These are phyloP conservation scores for Akanthomyces uredinophilus DNA, from an alignment of 2,329 filamentous ascomycete genomes.

Conservation along the genomic window DNA sequence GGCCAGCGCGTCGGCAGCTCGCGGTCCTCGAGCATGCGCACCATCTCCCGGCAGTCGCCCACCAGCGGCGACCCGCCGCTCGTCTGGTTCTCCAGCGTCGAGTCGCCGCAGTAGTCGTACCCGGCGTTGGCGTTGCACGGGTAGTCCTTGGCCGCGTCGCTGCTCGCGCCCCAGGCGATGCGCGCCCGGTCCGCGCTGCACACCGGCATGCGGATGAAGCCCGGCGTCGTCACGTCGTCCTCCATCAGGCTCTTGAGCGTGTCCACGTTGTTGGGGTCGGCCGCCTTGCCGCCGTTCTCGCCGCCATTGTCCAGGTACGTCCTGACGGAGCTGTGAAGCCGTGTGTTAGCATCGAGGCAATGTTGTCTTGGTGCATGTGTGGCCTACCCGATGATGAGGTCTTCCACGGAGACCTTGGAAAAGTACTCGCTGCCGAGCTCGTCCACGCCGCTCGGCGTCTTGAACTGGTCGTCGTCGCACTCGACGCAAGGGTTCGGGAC, in stretches of 20 bases:
- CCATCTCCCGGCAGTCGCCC: constrained; percentile 30
- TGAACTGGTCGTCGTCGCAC: constrained; percentile 2
- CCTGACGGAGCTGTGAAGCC: neutral
- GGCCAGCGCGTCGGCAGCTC: constrained; percentile 9
- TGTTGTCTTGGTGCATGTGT: neutral
- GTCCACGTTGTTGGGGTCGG: neutral
- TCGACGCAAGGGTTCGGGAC: neutral
- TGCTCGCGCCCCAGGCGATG: neutral
- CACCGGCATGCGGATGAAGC: constrained; percentile 8
- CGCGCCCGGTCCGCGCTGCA: neutral
- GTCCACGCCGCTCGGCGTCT: constrained; percentile 3
- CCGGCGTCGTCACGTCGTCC: constrained; percentile 5
- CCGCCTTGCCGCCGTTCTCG: neutral
- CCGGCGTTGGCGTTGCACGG: constrained; percentile 29
- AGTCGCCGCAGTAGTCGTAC: constrained; percentile 24
- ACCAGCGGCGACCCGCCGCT: constrained; percentile 29
- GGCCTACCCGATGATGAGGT: constrained; percentile 2
- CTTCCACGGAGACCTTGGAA: neutral
- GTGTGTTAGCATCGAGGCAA: neutral
- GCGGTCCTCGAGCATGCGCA: constrained; percentile 28
- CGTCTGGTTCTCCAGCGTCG: constrained; percentile 30
- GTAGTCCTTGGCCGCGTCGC: constrained; percentile 22
- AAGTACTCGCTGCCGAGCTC: neutral
- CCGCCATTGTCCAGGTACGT: neutral
- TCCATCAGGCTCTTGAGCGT: neutral